Evolutionary conservation across 129 eudicot genomes (phyloP), one percentile per base, ranked within the genome.

Genomic region (Arctium lappa): DNA sequence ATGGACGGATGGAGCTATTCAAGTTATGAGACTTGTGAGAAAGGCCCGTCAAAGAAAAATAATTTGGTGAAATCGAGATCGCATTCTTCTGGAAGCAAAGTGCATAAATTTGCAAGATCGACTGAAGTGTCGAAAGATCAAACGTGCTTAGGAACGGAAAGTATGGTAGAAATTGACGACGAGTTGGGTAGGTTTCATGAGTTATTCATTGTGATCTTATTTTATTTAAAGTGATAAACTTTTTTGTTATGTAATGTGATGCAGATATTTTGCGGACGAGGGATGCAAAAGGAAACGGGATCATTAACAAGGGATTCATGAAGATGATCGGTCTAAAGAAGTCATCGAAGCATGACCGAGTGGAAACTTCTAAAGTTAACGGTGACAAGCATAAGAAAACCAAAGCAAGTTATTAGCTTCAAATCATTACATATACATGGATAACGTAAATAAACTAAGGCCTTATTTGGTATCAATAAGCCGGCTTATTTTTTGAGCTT

Each of bases 321-420:
- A 94, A 88, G 88, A 88, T 87, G 81, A 88, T 90, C 76, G 97
- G 96, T 72, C 74, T 91, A 53, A 88, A 76, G 78, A 94, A 91
- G 88, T 89, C 92, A 39, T 79, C 91, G 34, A 92, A 91, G 83
- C 80, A 82, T 48, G 86, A 80, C 65, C 84, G 77, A 83, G 84
- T 77, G 65, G 90, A 85, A 48, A 53, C 75, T 38, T 75, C 83
- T 18, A 88, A 80, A 82, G 83, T 62, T 40, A 80, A 79, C 16
- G 37, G 75, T 56, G 87, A 79, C 60, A 88, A 77, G 85, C 87
- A 86, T 79, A 92, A 86, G 85, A 94, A 89, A 89, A 36, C 86
- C 10, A 91, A 94, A 91, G 98, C 83, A 81, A 85, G 88, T 72
- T 65, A 69, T 65, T 42, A 72, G 32, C 27, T 39, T 18, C 29